Evolutionary conservation across 2,329 filamentous ascomycete genomes (phyloP).

Genomic region (Aspergillus sp.): DNA sequence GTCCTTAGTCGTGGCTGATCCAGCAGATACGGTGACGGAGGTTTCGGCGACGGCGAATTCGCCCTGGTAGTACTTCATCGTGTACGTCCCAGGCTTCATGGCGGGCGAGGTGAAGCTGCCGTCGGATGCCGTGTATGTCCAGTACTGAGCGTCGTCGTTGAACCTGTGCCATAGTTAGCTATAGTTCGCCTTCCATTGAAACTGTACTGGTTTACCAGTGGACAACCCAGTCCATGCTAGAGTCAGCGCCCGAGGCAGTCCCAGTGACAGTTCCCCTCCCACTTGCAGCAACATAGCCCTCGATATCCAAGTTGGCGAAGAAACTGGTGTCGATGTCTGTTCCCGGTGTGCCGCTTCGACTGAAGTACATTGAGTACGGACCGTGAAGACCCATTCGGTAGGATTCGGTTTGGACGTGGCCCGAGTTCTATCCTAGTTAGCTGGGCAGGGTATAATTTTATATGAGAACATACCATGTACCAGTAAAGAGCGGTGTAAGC

Average conservation of each 20-base stretch:
- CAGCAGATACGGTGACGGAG: conserved; percentile 52
- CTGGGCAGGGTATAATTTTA: no score
- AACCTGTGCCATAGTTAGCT: conserved; percentile 31
- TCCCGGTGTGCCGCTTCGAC: conserved; percentile 56
- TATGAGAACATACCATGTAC: conserved; percentile 53
- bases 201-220: conserved; percentile 52
- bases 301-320: conserved; percentile 58
- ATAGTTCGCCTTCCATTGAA: background rate
- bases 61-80: conserved; percentile 64
- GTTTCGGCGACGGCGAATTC: conserved; percentile 57
- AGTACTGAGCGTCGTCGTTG: conserved; percentile 64
- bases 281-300: conserved; percentile 57
- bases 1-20: conserved; percentile 49
- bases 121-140: conserved; percentile 56
- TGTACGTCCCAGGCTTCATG: conserved; percentile 69
- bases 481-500: conserved; percentile 61
- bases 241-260: conserved; percentile 58
- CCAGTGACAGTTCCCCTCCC: conserved; percentile 61
- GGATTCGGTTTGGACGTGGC: conserved; percentile 62
- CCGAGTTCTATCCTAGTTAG: conserved; percentile 52
- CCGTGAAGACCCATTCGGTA: conserved; percentile 65
- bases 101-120: conserved; percentile 63
- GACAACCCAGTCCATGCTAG: conserved; percentile 56
- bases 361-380: conserved; percentile 64
- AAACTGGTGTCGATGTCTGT: conserved; percentile 57